These are phyloP conservation scores for Arachnomyces sp. DNA, from an alignment of 2,329 filamentous ascomycete genomes.

Conservation along the genomic window DNA sequence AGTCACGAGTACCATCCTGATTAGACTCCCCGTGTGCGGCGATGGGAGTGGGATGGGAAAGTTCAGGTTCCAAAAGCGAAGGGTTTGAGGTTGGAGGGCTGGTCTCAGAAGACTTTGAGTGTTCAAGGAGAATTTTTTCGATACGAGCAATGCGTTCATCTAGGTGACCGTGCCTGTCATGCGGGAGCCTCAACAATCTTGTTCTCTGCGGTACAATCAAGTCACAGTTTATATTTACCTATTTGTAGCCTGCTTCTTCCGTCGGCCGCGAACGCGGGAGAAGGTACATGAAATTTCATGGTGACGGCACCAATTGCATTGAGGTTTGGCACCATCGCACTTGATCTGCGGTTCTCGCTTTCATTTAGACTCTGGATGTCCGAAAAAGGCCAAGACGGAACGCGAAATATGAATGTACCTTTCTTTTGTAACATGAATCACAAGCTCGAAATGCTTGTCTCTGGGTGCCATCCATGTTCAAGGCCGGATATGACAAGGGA, in stretches of 20 bases:
- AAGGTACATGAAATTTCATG: slow-evolving; percentile 43
- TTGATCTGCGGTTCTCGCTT: slow-evolving; percentile 35
- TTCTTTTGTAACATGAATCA: slow-evolving; percentile 43
- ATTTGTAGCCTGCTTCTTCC: slow-evolving; percentile 15
- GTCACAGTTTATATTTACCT: slow-evolving; percentile 14
- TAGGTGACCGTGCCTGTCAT: slow-evolving; percentile 19
- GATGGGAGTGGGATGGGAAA: not conserved
- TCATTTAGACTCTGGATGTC: not conserved
- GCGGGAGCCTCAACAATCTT: slow-evolving; percentile 13
- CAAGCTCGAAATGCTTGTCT: slow-evolving; percentile 26
- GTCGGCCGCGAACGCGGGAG: slow-evolving; percentile 25
- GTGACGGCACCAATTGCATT: slow-evolving; percentile 46
- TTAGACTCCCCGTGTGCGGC: not conserved
- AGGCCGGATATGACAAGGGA: too few relatives aligned
- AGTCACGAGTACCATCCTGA: not conserved
- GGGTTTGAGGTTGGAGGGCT: not conserved
- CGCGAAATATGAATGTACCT: slow-evolving; percentile 27
- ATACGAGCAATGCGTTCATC: slow-evolving; percentile 34
- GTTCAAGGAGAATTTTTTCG: slow-evolving; percentile 29
- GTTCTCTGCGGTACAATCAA: not conserved
- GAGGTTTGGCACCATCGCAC: slow-evolving; percentile 38
- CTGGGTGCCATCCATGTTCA: too few relatives aligned
- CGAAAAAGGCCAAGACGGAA: slow-evolving; percentile 1
- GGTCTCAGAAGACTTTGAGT: slow-evolving; percentile 15
- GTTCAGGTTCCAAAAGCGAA: not conserved